These are phyloP conservation scores for Gnomoniopsis sp. DNA, from an alignment of 2,329 filamentous ascomycete genomes.

Conservation along the genomic window DNA sequence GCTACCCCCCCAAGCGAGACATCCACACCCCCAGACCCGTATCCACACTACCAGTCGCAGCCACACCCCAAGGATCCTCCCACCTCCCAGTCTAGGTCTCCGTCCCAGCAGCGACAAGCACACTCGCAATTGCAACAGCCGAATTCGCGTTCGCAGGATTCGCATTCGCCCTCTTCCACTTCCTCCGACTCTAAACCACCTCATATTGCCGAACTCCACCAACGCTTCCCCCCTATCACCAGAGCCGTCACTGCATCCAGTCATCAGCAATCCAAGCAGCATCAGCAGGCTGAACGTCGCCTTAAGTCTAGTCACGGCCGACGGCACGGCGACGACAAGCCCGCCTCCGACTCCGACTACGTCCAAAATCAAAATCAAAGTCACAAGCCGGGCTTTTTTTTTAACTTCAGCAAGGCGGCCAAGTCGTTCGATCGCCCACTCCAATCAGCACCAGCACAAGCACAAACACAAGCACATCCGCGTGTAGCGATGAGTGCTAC, in stretches of 20 bases:
- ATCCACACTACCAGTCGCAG: not conserved
- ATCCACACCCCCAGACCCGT: not conserved
- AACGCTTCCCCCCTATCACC: slow-evolving; percentile 27
- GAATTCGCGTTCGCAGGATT: slow-evolving; percentile 3
- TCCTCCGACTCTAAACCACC: slow-evolving; percentile 18
- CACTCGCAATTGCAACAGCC: slow-evolving; percentile 1
- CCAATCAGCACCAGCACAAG: slow-evolving; percentile 22
- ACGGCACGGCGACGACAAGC: slow-evolving; percentile 35
- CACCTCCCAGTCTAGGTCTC: not conserved
- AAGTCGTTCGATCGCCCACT: slow-evolving; percentile 36
- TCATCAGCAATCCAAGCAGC: slow-evolving; percentile 20
- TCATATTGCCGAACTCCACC: slow-evolving; percentile 31
- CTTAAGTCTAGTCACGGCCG: slow-evolving; percentile 28
- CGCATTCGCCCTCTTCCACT: not conserved
- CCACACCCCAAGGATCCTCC: not conserved
- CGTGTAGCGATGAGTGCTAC: slow-evolving; percentile 19
- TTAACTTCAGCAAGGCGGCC: slow-evolving; percentile 47
- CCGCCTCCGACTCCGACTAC: slow-evolving; percentile 27
- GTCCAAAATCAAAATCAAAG: slow-evolving; percentile 18
- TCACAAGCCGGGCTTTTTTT: slow-evolving; percentile 45
- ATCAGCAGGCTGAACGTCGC: slow-evolving; percentile 25
- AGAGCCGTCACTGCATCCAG: slow-evolving; percentile 22
- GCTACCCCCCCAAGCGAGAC: slow-evolving; percentile 14
- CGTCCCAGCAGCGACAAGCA: slow-evolving; percentile 4
- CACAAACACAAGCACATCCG: slow-evolving; percentile 8